A percentile compares a stretch with the other conserved stretches of the same genome.
phyloP scores from a whole-genome alignment of 2,329 filamentous ascomycete species.

The Fusarium gaditjirri region DNA sequence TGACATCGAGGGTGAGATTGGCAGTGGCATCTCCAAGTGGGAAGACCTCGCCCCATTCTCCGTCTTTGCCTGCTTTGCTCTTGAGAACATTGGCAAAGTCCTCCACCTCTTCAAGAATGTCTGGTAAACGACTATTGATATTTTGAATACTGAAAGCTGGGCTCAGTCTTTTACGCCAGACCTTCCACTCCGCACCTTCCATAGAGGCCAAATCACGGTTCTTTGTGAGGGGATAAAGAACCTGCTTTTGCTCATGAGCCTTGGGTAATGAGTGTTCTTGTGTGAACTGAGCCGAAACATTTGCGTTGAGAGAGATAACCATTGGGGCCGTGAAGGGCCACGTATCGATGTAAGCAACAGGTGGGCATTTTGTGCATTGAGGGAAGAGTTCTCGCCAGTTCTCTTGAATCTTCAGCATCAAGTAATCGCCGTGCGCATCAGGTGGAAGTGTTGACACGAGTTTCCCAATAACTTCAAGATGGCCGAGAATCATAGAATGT shows the following conservation, averaged over 20 bases:
- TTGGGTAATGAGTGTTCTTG: slow-evolving; percentile 37
- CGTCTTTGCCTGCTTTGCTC: slow-evolving; percentile 11
- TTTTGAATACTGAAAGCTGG: slow-evolving; percentile 53
- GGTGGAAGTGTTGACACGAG: slow-evolving; percentile 19
- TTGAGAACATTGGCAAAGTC: slow-evolving; percentile 46
- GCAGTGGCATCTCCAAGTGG: slow-evolving; percentile 50
- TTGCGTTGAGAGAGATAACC: slow-evolving; percentile 31
- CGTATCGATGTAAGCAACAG: slow-evolving; percentile 44
- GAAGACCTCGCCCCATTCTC: slow-evolving; percentile 36
- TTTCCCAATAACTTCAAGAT: slow-evolving; percentile 25
- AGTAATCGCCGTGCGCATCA: slow-evolving; percentile 29
- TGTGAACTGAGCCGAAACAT: slow-evolving; percentile 37
- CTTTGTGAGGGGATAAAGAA: slow-evolving; percentile 46
- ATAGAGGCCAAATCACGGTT: slow-evolving; percentile 47
- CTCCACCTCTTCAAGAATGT: slow-evolving; percentile 51
- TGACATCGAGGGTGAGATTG: slow-evolving; percentile 55
- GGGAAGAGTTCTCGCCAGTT: slow-evolving; percentile 35
- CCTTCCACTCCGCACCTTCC: slow-evolving; percentile 45
- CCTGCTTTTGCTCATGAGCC: slow-evolving; percentile 43
- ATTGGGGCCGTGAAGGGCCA: slow-evolving; percentile 43
- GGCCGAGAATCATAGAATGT: slow-evolving; percentile 34
- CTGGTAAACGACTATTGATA: slow-evolving; percentile 49
- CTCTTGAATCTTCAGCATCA: slow-evolving; percentile 26
- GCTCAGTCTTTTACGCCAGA: slow-evolving; percentile 49
- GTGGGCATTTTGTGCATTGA: slow-evolving; percentile 38